A percentile compares a stretch with the other conserved stretches of the same genome.
Conservation (phyloP, 495 filamentous ascomycete genomes). For the Talaromyces trachyspermus region DNA sequence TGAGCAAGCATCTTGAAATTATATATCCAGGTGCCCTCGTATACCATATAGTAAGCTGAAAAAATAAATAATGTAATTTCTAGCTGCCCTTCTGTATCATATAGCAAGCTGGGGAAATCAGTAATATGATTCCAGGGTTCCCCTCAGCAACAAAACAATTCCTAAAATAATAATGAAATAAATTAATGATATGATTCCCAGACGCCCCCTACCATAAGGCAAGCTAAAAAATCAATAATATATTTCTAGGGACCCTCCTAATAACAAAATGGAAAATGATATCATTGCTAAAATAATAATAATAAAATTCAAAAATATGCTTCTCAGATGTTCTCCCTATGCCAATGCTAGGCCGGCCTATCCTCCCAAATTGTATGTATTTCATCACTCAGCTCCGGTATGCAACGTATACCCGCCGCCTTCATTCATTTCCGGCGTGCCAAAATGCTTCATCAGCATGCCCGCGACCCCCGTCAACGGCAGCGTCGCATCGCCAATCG, state of each 20-base stretch:
- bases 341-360: not conserved
- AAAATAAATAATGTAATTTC: too few relatives aligned
- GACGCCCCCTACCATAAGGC: not conserved
- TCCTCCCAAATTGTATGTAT: not conserved
- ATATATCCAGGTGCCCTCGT: too few relatives aligned
- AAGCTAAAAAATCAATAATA: not conserved
- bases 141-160: too few relatives aligned
- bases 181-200: not conserved
- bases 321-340: not conserved
- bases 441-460: conserved; percentile 15
- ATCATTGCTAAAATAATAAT: too few relatives aligned
- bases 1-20: not conserved
- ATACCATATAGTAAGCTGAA: too few relatives aligned
- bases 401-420: not conserved
- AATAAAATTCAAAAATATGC: not conserved
- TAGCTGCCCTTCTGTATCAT: too few relatives aligned
- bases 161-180: too few relatives aligned
- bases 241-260: not conserved
- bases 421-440: too few relatives aligned
- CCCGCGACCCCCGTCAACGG: conserved; percentile 3
- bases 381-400: not conserved
- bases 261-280: not conserved
- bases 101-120: too few relatives aligned
- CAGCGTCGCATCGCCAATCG: conserved; percentile 20
- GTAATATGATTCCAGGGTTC: too few relatives aligned